Base-by-base conservation (phyloP, 371 early-diverging fungal species). In the Umbelopsis sp. region DNA sequence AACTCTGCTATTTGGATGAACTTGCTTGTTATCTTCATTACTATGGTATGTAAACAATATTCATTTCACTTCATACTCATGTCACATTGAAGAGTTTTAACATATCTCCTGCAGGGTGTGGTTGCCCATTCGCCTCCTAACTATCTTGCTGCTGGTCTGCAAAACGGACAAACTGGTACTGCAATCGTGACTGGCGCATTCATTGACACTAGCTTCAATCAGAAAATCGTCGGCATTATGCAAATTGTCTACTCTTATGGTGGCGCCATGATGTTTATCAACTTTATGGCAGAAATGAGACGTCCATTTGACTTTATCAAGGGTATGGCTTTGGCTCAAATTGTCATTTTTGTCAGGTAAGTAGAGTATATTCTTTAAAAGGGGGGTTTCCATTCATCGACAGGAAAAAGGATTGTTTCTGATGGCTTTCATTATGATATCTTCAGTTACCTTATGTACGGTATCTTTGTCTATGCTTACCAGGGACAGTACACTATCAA, bases 1-100 rank as follows among this genome's bases (percentile, higher is more conserved):
- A 57, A 57, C 18, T 8, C 16, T 57, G 57, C 57, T 37, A 57
- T 57, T 22, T 57, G 57, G 57, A 57, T 57, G 57, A 57, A 57
- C 57, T 25, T 57, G 37, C 2, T 37, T 25, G 57, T 57, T 25
- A 57, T 57, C 3, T 57, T 57, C 25, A 37, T 37, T 24, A 57
- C 57, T 22, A 57, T 57, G 57, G 48, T 48, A 48, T 48, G 48
- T 20, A 20, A 20, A n/a, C 7, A 6, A 48, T 48, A 16, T 48
- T 48, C 1, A 16, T 3, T 48, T 48, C 7, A 6, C 7, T 12
- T n/a, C 20, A 16, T 48, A 20, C 48, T 3, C 48, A 1, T 10
- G 6, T 5, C n/a, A 7, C 48, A 18, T 48, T 20, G 10, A 1
- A 10, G 3, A 48, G 2, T 10, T 12, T 4, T 48, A 48, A 48